Evolutionary conservation across 371 early-diverging fungal species (phyloP).

Genomic region (Lichtheimia hyalospora): DNA sequence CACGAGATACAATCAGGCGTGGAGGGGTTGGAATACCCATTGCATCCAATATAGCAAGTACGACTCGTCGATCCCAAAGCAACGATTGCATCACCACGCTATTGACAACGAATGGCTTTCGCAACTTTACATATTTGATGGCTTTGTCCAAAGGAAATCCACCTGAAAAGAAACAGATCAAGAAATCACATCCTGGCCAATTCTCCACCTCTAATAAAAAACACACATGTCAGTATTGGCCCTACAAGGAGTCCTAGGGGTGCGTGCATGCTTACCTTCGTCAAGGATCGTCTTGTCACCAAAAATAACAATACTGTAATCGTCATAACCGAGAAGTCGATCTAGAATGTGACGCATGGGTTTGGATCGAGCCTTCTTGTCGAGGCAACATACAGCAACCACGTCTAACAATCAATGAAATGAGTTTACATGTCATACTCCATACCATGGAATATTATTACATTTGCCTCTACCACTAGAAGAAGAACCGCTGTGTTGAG

Average conservation of each 20-base stretch:
- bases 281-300: constrained; percentile 96
- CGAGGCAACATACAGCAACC: constrained; percentile 93
- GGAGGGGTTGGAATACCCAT: constrained; percentile 88
- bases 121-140: constrained; percentile 80
- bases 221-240: neutral
- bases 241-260: neutral
- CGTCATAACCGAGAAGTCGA: constrained; percentile 70
- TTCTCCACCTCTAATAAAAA: constrained; percentile 64
- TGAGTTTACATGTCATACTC: too few species aligned
- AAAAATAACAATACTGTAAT: constrained; percentile 90
- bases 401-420: constrained; percentile 42
- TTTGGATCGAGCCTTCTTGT: constrained; percentile 92
- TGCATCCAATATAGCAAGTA: constrained; percentile 81
- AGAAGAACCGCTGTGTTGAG: too few species aligned
- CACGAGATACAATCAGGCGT: constrained; percentile 74
- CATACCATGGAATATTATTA: too few species aligned
- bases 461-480: too few species aligned
- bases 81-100: constrained; percentile 89
- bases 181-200: constrained; percentile 97
- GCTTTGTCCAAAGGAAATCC: constrained; percentile 97
- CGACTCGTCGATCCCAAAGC: constrained; percentile 91
- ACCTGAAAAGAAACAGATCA: constrained; percentile 95
- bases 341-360: constrained; percentile 96
- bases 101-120: constrained; percentile 90
- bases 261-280: constrained; percentile 62